Conservation (phyloP, 2,329 filamentous ascomycete genomes). For the Neonectria sp. region DNA sequence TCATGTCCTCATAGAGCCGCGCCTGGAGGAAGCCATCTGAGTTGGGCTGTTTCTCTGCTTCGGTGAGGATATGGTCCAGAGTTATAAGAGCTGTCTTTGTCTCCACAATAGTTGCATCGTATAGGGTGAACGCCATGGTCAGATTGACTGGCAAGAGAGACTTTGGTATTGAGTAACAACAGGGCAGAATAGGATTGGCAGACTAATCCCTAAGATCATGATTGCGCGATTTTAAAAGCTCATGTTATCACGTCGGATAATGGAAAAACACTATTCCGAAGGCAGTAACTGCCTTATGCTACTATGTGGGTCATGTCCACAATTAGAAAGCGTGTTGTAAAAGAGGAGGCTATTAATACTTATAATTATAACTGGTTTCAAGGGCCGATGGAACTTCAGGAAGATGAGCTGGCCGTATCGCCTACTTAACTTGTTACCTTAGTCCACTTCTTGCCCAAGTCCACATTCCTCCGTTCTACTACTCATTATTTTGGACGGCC, state of each 20-base stretch:
- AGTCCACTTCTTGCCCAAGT: not conserved
- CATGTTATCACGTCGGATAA: not conserved
- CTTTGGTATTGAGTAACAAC: not conserved
- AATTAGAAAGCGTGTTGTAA: too few species aligned
- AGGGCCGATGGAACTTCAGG: too few species aligned
- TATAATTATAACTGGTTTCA: too few species aligned
- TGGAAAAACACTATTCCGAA: not conserved
- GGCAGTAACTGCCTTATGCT: too few species aligned
- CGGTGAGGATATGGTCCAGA: slow-evolving; percentile 48
- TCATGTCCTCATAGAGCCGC: slow-evolving; percentile 56
- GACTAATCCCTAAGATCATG: not conserved
- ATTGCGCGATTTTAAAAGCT: not conserved
- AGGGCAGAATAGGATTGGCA: not conserved
- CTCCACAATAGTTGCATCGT: slow-evolving; percentile 51
- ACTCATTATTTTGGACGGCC: not conserved
- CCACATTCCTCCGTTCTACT: not conserved
- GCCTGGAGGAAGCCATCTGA: slow-evolving; percentile 48
- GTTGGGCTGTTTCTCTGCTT: slow-evolving; percentile 50
- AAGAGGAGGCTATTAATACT: too few species aligned
- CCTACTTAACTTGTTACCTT: not conserved
- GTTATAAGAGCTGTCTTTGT: slow-evolving; percentile 45
- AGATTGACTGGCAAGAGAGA: not conserved
- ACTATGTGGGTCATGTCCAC: too few species aligned
- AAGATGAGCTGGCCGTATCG: too few species aligned
- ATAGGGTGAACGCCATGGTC: slow-evolving; percentile 50